Percentiles rank a stretch among this genome's conserved stretches.
phyloP scores from a whole-genome alignment of 2,329 filamentous ascomycete genomes.

The Curvularia lunata region DNA sequence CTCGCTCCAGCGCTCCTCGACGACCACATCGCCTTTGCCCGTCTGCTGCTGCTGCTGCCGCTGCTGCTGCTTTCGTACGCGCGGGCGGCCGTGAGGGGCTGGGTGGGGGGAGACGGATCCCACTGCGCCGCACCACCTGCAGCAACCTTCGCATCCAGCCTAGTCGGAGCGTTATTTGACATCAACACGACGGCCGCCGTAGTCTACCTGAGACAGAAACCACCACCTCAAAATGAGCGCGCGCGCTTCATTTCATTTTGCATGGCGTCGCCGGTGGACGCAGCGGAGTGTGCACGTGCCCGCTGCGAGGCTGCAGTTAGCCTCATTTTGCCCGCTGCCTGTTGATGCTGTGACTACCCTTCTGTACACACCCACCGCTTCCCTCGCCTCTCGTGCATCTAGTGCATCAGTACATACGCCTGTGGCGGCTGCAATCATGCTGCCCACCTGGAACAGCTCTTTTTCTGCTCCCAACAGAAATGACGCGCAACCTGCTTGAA shows the following conservation, averaged over 20 bases:
- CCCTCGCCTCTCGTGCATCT: conserved; percentile 5
- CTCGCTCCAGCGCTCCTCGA: too few relatives aligned
- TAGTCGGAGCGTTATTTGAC: conserved; percentile 27
- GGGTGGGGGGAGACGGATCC: conserved; percentile 19
- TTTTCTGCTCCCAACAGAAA: neutral
- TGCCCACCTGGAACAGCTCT: neutral
- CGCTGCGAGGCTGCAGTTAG: conserved; percentile 2
- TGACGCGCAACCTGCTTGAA: neutral
- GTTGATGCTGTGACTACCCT: neutral
- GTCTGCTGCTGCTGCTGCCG: too few relatives aligned
- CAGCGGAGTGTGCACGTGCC: conserved; percentile 1
- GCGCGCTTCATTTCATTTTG: conserved; percentile 13
- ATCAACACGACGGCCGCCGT: conserved; percentile 12
- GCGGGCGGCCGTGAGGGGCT: conserved; percentile 11
- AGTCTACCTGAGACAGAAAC: conserved; percentile 32
- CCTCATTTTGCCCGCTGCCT: conserved; percentile 8
- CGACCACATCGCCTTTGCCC: too few relatives aligned
- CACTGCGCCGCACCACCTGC: conserved; percentile 23
- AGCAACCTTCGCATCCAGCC: conserved; percentile 16
- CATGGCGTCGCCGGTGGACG: neutral
- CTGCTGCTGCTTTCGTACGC: too few relatives aligned
- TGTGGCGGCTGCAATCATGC: conserved; percentile 5
- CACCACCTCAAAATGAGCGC: conserved; percentile 18
- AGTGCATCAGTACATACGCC: conserved; percentile 8
- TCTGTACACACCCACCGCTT: neutral